These are phyloP conservation scores for Myrmaecium sp. DNA, from an alignment of 2,329 filamentous ascomycete genomes.

Conservation along the genomic window DNA sequence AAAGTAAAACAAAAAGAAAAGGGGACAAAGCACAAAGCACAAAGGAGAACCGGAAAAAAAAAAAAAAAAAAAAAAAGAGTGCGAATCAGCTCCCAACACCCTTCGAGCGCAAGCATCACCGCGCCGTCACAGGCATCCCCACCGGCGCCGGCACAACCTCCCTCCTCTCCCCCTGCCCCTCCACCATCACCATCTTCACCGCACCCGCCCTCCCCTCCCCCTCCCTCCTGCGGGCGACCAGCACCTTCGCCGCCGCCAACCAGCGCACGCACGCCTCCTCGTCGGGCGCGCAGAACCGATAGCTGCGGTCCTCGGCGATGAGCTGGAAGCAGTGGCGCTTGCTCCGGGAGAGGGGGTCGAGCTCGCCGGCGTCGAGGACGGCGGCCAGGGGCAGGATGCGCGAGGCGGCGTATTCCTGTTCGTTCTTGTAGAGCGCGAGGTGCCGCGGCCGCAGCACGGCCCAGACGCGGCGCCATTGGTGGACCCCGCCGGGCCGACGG, in stretches of 20 bases:
- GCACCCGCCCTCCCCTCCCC: no score
- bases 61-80: no score
- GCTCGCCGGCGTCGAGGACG: constrained; percentile 82
- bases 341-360: constrained; percentile 69
- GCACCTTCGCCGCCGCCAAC: constrained; percentile 80
- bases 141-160: no score
- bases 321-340: constrained; percentile 82
- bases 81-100: no score
- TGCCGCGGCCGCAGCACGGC: constrained; percentile 73
- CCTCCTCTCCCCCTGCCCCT: no score
- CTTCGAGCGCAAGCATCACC: no score
- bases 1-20: no score
- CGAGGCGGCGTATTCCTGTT: constrained; percentile 73
- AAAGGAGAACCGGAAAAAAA: no score
- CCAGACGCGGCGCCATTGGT: constrained; percentile 93
- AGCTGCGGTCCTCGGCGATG: constrained; percentile 69
- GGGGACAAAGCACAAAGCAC: no score
- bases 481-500: constrained; percentile 64
- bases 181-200: no score
- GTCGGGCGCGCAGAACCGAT: constrained; percentile 41
- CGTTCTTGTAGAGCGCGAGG: constrained; percentile 83
- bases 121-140: no score
- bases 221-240: constrained; percentile 54
- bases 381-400: constrained; percentile 63
- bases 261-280: constrained; percentile 74